Conservation (phyloP, 2,329 filamentous ascomycete genomes). For the Colletotrichum sp. region DNA sequence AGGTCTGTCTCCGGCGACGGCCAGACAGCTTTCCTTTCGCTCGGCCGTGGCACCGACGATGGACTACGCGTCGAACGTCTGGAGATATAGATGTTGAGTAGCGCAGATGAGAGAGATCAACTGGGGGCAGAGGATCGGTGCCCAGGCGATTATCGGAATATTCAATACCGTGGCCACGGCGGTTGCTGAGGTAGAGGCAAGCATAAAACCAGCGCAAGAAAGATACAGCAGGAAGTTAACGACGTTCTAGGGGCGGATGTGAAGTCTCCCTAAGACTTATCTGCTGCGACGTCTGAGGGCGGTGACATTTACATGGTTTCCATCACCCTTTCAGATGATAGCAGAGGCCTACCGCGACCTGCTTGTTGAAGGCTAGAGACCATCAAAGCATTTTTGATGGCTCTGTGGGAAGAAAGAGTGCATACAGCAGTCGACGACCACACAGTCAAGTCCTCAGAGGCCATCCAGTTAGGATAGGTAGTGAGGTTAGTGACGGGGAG, state of each 20-base stretch:
- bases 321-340: not conserved
- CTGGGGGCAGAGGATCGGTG: not conserved
- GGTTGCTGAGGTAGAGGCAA: not conserved
- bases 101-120: not conserved
- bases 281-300: not conserved
- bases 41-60: not conserved
- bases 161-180: not conserved
- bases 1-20: constrained; percentile 1
- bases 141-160: not conserved
- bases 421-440: too few species aligned
- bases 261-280: not conserved
- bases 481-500: too few species aligned
- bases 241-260: not conserved
- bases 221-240: not conserved
- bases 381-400: too few species aligned
- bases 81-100: not conserved
- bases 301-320: not conserved
- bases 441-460: too few species aligned
- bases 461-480: too few species aligned
- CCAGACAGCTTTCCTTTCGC: constrained; percentile 3
- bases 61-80: not conserved
- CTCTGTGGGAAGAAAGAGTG: too few species aligned
- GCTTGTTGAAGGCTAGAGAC: not conserved
- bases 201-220: not conserved
- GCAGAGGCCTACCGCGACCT: not conserved